Evolutionary conservation across 2,329 filamentous ascomycete species (phyloP), one percentile per base, ranked within the genome.

Genomic region (Pyricularia pennisetigena): DNA sequence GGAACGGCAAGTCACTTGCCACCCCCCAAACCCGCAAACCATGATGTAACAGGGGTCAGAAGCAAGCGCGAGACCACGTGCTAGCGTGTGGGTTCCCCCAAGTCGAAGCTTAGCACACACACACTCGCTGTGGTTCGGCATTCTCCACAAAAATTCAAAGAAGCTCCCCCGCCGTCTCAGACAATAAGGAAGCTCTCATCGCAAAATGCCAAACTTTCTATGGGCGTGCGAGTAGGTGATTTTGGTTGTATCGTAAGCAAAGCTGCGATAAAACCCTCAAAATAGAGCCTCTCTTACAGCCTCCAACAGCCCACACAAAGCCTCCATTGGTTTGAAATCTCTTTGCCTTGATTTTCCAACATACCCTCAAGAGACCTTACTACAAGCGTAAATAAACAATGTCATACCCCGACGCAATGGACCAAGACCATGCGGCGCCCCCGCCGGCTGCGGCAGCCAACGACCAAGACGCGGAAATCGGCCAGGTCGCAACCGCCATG

Each of bases 401-500:
- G 66, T 67, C 66, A 32, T 61, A 64, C 3, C 66, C 66, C 8
- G 66, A 67, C 23, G 29, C 59, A 16, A 67, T 67, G 66, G 66
- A 67, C 12, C 57, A 67, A 41, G 66, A 63, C 14, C 57, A 7
- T 23, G 57, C 23, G 24, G 59, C 29, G 28, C 23, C 54, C 57
- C 35, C 35, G 59, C 63, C 63, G 16, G 16, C 63, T 6, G 16
- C 63, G 54, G 26, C 54, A 23, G 28, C 29, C 28, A 30, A 12
- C 54, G 23, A 61, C 29, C 66, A 67, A 59, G 66, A 67, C 28
- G 20, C 29, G 8, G 65, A 67, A 24, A 63, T 69, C 16, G 59
- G 65, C 23, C 68, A 69, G 62, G 26, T 41, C 59, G 68, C 65
- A 20, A 29, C 65, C 7, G 68, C 65, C 14, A 67, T 69, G 61